Percentiles rank a stretch among this genome's conserved stretches.
Conservation (phyloP, 2,329 filamentous ascomycete species). For the Penicillium sp. region DNA sequence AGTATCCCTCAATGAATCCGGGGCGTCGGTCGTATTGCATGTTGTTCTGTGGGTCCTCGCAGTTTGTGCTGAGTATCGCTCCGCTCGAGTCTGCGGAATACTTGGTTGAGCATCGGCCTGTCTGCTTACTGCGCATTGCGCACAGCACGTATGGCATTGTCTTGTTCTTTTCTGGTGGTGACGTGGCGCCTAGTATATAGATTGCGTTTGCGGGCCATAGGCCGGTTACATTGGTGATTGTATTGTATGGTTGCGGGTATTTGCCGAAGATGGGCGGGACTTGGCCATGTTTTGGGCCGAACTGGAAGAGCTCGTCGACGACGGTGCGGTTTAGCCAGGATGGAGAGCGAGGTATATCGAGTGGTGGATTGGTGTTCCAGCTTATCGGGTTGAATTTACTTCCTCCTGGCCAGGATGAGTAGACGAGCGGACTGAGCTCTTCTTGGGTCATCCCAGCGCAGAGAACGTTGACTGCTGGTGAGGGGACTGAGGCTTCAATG, state of each 20-base stretch:
- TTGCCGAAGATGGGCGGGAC: constrained; percentile 54
- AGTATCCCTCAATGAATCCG: constrained; percentile 31
- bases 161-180: constrained; percentile 19
- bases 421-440: constrained; percentile 64
- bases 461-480: constrained; percentile 67
- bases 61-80: constrained; percentile 58
- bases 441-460: constrained; percentile 62
- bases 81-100: constrained; percentile 54
- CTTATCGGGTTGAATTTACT: constrained; percentile 28
- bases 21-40: constrained; percentile 54
- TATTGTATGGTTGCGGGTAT: constrained; percentile 61
- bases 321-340: constrained; percentile 54
- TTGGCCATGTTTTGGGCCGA: constrained; percentile 54
- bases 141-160: constrained; percentile 62
- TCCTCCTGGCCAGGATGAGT: constrained; percentile 54
- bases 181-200: constrained; percentile 61
- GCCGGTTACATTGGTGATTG: constrained; percentile 55
- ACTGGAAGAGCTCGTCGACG: constrained; percentile 68
- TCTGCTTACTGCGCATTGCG: constrained; percentile 60
- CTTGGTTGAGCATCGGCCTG: constrained; percentile 63
- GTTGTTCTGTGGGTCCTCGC: constrained; percentile 55
- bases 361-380: constrained; percentile 28
- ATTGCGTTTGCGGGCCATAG: constrained; percentile 51
- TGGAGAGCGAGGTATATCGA: constrained; percentile 38
- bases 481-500: constrained; percentile 65